phyloP scores from a whole-genome alignment of 768 basidiomycete genomes.

The Suillus luteus region DNA sequence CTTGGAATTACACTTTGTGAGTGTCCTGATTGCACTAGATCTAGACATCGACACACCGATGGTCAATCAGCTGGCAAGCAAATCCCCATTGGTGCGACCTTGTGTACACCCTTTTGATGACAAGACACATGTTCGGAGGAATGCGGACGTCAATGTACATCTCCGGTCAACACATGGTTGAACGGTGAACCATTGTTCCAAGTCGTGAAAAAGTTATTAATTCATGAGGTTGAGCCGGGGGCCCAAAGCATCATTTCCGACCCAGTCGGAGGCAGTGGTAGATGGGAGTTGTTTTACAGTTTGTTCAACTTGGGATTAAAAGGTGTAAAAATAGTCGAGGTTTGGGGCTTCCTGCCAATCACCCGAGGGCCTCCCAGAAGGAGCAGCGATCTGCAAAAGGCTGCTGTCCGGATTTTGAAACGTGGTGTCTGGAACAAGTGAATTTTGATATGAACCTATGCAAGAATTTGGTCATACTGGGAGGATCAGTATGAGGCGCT shows the following conservation, averaged over 20 bases:
- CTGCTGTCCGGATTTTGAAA: neutral
- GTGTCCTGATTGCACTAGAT: neutral
- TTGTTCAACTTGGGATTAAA: neutral
- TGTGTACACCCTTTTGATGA: neutral
- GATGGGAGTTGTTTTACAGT: neutral
- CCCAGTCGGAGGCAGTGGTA: neutral
- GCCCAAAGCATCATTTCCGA: neutral
- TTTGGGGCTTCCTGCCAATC: neutral
- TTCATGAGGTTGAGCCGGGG: slow-evolving; percentile 1
- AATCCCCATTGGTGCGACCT: neutral
- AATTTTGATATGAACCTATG: neutral
- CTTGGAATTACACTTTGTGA: neutral
- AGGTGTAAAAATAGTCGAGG: neutral
- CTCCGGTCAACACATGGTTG: slow-evolving; percentile 4
- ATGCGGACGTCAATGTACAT: neutral
- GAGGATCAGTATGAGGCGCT: no score
- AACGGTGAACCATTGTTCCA: neutral
- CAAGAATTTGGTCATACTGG: neutral
- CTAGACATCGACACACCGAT: neutral
- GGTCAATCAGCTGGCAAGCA: neutral
- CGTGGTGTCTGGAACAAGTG: neutral
- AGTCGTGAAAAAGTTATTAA: neutral
- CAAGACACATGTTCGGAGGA: slow-evolving; percentile 3
- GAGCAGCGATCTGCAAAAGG: neutral
- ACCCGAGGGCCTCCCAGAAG: neutral